Percentiles rank a stretch among this genome's conserved stretches.
Conservation (phyloP, 805 yeast species). For the Sporopachydermia quercuum region DNA sequence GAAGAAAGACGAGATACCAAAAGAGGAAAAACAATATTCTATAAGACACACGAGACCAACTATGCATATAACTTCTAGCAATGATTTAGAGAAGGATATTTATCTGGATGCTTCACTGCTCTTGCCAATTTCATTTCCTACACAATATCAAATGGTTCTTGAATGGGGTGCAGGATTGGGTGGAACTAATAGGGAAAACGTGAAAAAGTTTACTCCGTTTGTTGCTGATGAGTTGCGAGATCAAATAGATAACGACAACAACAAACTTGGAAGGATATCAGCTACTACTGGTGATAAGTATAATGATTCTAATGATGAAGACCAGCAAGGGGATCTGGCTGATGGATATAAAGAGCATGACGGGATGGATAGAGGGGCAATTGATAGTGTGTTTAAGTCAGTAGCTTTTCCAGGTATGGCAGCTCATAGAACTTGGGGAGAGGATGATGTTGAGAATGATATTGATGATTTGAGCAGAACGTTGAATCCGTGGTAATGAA, state of each 20-base stretch:
- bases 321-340: not conserved
- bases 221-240: constrained; percentile 60
- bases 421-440: not conserved
- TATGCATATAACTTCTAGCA: constrained; percentile 6
- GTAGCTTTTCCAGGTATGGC: not conserved
- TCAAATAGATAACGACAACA: constrained; percentile 40
- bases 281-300: not conserved
- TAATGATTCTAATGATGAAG: not conserved
- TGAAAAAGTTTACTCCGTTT: constrained; percentile 51
- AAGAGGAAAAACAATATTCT: not conserved
- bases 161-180: constrained; percentile 68
- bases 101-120: constrained; percentile 18
- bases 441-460: not conserved
- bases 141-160: constrained; percentile 53
- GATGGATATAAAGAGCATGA: not conserved
- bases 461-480: not conserved
- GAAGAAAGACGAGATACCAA: not conserved
- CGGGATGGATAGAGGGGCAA: not conserved
- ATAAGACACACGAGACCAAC: constrained; percentile 4
- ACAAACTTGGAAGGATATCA: not conserved
- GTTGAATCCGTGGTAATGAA: constrained; percentile 1
- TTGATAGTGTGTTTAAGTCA: not conserved
- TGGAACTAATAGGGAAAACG: constrained; percentile 37
- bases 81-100: constrained; percentile 14
- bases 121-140: constrained; percentile 50